Base-by-base conservation (phyloP, 129 eudicot genomes). In the Glebionis coronaria region DNA sequence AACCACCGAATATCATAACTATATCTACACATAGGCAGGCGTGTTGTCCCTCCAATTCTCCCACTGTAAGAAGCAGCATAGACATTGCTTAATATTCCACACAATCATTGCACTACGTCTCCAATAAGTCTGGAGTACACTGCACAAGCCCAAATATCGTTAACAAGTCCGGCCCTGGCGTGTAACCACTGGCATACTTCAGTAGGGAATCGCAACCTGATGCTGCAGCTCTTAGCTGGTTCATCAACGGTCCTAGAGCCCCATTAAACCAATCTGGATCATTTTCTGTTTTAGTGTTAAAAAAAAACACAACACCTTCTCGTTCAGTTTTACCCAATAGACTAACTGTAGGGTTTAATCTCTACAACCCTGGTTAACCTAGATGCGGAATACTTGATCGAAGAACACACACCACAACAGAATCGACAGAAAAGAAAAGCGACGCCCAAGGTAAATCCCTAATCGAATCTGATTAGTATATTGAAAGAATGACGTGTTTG, bases 71-170 rank as follows among this genome's bases (percentile, higher is more conserved):
- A 46, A 2, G 4, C 19, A 11, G 40, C 27, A 38, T 61, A 61
- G 54, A 12, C 2, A 45, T 45, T 21, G 0, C 23, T 3, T 21
- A 54, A 13, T 8, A 31, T 35, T 20, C 20, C 55, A 63, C 9
- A 7, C 95, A 88, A 0, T 9, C 25, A 16, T 23, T 9, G 66
- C 95, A 88, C 18, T 77, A 50, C 27, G 12, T 29, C 5, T 47
- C n/a, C 0, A 84, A 47, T 49, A 84, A 68, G 55, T 88, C 90
- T 29, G 91, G 88, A 6, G 84, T 84, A 75, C 95, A 88, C 75
- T 88, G 88, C 61, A 71, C 78, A 21, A 82, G 55, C 0, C 60
- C 81, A 45, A 58, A 88, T 4, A 88, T 65, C 20, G 50, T 69
- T 60, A 31, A 23, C 44, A 59, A 54, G 7, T 74, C 75, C 0